Base-by-base conservation (phyloP, 1,139 yeast species). In the Zhuliangozyma blackwelliae region DNA sequence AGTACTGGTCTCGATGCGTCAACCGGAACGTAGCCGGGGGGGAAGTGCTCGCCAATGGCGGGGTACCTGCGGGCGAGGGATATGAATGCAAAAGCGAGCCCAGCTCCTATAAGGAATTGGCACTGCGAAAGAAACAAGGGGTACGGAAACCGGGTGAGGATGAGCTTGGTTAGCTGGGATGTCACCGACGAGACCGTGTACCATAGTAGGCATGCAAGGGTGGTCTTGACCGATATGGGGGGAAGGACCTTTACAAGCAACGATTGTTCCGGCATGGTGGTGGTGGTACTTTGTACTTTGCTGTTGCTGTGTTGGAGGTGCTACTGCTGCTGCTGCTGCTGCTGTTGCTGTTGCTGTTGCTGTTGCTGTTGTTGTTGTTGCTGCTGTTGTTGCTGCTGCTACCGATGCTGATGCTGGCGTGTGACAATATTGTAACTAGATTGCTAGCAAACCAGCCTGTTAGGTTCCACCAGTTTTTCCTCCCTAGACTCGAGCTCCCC, bases 121-220 rank as follows among this genome's bases (percentile, higher is more conserved):
- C 64, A 65, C 49, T 68, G 76, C n/a, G 77, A 69, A 27, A 74
- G 57, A 42, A 73, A 71, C 7, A 74, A 52, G n/a, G 79, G 79
- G 48, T 63, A 72, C 5, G 63, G 60, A 45, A 72, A 68, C 36
- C 58, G 57, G n/a, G 58, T 53, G 32, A 74, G 54, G 5, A 72
- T 68, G 13, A 55, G 35, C 40, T 71, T 73, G 20, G 77, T 72
- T 35, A 68, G 51, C 45, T 73, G 79, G 3, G 78, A 65, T 3
- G 79, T 73, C 7, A 69, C 44, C 9, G 77, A 65, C 28, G 77
- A 71, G 16, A 68, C 59, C 29, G 58, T 47, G 46, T 73, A 74
- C 79, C 79, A 74, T 23, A 55, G 37, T 22, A 66, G 44, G 45
- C 78, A 72, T 10, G 44, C 34, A 3, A 37, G 10, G 9, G 37